Conservation (phyloP, 2,329 filamentous ascomycete species). For the Penicillium sp. region DNA sequence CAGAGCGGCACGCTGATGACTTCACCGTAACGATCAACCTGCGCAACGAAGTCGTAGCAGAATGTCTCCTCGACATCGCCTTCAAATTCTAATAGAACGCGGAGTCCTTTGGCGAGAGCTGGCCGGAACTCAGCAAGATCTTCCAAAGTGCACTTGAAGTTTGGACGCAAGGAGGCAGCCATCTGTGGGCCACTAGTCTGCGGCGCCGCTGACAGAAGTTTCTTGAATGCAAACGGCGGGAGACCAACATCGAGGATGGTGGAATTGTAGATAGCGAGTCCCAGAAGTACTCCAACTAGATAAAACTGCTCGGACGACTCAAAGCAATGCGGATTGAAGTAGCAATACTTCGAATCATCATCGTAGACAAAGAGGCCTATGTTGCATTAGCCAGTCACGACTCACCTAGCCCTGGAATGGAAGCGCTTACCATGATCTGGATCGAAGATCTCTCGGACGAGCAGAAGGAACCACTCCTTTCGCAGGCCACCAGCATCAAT, state of each 20-base stretch:
- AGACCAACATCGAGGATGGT: slow-evolving; percentile 86
- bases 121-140: slow-evolving; percentile 82
- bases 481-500: slow-evolving; percentile 84
- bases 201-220: slow-evolving; percentile 75
- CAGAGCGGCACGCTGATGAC: slow-evolving; percentile 66
- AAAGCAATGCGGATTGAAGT: slow-evolving; percentile 87
- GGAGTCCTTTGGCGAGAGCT: slow-evolving; percentile 68
- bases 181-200: slow-evolving; percentile 54
- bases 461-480: slow-evolving; percentile 91
- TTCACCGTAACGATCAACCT: slow-evolving; percentile 72
- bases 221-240: slow-evolving; percentile 84
- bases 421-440: slow-evolving; percentile 70
- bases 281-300: slow-evolving; percentile 79
- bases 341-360: slow-evolving; percentile 84
- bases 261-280: slow-evolving; percentile 90
- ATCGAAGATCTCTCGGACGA: slow-evolving; percentile 86
- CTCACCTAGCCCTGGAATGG: neutral
- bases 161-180: slow-evolving; percentile 51
- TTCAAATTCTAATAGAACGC: slow-evolving; percentile 73
- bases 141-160: slow-evolving; percentile 70
- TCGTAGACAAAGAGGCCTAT: slow-evolving; percentile 88
- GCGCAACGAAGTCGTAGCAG: slow-evolving; percentile 74
- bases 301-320: slow-evolving; percentile 92
- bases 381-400: slow-evolving; percentile 9
- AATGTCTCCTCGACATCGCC: slow-evolving; percentile 79